A percentile compares a stretch with the other conserved stretches of the same genome.
Conservation (phyloP, 2,329 filamentous ascomycete species). For the Pyrenophora seminiperda region DNA sequence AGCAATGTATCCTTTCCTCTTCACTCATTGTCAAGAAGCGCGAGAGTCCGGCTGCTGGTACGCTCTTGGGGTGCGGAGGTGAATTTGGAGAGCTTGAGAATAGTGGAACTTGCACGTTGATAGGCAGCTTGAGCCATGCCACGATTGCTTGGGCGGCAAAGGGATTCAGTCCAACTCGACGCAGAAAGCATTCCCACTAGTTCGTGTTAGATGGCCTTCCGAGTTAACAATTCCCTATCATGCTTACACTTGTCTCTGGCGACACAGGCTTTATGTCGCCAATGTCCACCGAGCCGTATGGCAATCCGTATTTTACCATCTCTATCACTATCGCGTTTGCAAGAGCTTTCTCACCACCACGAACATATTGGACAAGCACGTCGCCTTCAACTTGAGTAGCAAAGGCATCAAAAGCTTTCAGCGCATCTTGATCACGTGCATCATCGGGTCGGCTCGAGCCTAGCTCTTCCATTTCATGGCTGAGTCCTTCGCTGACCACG, state of each 20-base stretch:
- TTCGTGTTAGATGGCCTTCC: not conserved
- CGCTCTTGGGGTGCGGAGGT: not conserved
- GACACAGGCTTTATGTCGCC: conserved; percentile 50
- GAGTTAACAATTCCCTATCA: not conserved
- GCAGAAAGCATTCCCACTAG: conserved; percentile 69
- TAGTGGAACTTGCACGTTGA: conserved; percentile 13
- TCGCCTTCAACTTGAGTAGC: conserved; percentile 48
- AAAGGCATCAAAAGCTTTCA: conserved; percentile 60
- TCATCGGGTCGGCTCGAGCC: conserved; percentile 34
- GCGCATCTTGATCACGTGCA: conserved; percentile 51
- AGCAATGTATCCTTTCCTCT: conserved; percentile 56
- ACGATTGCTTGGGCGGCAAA: conserved; percentile 72
- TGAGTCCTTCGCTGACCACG: conserved; percentile 61
- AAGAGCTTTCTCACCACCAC: conserved; percentile 51
- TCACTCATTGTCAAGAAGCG: conserved; percentile 63
- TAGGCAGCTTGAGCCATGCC: conserved; percentile 39
- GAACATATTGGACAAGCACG: conserved; percentile 46
- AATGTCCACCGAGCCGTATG: conserved; percentile 34
- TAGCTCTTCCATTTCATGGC: conserved; percentile 30
- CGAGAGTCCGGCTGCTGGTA: conserved; percentile 51
- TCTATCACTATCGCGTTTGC: conserved; percentile 40
- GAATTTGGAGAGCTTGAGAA: conserved; percentile 6
- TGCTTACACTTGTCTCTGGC: conserved; percentile 60
- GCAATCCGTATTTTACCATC: conserved; percentile 45
- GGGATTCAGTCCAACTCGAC: conserved; percentile 69